These are phyloP conservation scores for Chenopodium berlandieri DNA, from an alignment of 148 eudicot genomes.

Conservation along the genomic window DNA sequence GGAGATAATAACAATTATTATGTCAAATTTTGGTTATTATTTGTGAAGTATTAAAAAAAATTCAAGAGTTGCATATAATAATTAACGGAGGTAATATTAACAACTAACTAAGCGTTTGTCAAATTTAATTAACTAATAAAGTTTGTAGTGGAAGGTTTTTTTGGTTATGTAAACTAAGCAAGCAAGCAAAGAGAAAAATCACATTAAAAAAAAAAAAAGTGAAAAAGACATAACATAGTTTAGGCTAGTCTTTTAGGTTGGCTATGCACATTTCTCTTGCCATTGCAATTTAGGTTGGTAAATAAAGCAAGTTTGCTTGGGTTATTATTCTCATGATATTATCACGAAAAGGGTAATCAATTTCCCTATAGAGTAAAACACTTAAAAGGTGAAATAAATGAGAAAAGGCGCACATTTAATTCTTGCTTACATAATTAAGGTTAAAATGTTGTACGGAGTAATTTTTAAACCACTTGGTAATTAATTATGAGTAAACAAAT, in stretches of 20 bases:
- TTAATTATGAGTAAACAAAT: background rate
- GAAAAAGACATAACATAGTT: background rate
- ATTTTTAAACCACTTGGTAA: background rate
- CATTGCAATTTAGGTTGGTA: background rate
- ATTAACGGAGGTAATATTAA: background rate
- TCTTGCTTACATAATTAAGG: constrained; percentile 6
- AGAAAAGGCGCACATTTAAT: background rate
- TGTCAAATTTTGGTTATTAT: too few relatives aligned
- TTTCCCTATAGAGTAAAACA: background rate
- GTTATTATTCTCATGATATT: background rate
- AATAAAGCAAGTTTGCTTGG: background rate
- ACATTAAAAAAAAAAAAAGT: background rate
- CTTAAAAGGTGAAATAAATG: background rate
- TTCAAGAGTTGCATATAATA: too few relatives aligned
- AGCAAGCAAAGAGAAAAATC: background rate
- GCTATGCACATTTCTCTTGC: background rate
- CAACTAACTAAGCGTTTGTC: background rate
- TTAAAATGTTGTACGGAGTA: background rate
- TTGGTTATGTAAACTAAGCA: background rate
- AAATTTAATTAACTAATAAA: background rate
- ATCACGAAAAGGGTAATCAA: background rate
- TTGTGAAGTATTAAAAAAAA: too few relatives aligned
- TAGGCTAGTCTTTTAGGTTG: constrained; percentile 14
- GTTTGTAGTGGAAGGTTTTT: background rate
- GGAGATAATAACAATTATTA: too few relatives aligned